Evolutionary conservation across 106 monocot genomes (phyloP).

Genomic region (Chionographis japonica): DNA sequence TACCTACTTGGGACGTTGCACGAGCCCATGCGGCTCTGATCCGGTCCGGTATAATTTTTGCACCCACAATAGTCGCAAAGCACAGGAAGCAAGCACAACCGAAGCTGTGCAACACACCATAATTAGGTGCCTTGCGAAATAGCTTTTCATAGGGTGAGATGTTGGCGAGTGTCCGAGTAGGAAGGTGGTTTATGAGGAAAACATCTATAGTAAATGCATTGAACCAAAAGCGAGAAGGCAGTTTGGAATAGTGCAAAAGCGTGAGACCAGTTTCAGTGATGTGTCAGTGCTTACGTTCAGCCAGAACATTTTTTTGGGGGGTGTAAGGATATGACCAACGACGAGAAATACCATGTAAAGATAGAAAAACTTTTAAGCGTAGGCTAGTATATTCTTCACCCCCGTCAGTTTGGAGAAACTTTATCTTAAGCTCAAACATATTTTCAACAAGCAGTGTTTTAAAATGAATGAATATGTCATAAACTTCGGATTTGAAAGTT

Average conservation of each 20-base stretch:
- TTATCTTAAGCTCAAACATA: conserved; percentile 4
- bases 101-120: too few species aligned
- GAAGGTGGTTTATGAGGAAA: too few species aligned
- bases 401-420: conserved; percentile 4
- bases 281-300: background rate
- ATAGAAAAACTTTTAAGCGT: background rate
- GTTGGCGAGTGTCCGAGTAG: too few species aligned
- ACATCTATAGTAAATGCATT: too few species aligned
- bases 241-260: background rate
- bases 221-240: background rate
- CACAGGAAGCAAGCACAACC: too few species aligned
- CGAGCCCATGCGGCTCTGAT: too few species aligned
- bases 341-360: background rate
- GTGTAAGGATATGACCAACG: background rate
- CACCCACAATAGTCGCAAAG: too few species aligned
- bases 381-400: background rate
- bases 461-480: background rate
- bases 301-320: background rate
- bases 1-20: too few species aligned
- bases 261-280: background rate
- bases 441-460: conserved; percentile 1
- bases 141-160: too few species aligned
- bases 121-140: too few species aligned
- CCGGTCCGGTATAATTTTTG: too few species aligned
- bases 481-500: background rate